A percentile compares a stretch with the other conserved stretches of the same genome.
These are phyloP conservation scores for Curvularia spicifera DNA, from an alignment of 2,329 filamentous ascomycete genomes.

Conservation along the genomic window DNA sequence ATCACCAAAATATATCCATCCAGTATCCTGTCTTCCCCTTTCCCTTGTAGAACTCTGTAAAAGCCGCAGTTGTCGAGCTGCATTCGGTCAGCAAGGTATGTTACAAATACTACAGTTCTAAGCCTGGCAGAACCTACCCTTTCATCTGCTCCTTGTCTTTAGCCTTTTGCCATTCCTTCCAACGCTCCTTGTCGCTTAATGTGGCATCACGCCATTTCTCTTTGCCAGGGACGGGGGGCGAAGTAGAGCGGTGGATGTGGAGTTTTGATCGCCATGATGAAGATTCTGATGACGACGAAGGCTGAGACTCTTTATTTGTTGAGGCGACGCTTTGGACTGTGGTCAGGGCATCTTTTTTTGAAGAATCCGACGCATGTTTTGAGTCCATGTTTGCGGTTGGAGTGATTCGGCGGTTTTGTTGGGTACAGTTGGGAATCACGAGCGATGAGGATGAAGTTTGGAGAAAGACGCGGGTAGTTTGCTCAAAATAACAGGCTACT, in stretches of 20 bases:
- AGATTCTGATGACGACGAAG: background rate
- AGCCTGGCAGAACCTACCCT: conserved; percentile 12
- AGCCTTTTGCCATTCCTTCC: conserved; percentile 38
- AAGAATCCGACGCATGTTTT: background rate
- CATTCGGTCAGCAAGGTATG: background rate
- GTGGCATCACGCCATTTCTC: conserved; percentile 33
- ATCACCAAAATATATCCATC: conserved; percentile 7
- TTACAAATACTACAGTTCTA: background rate
- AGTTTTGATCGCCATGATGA: conserved; percentile 21
- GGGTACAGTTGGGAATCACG: background rate
- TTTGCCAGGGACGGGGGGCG: conserved; percentile 18
- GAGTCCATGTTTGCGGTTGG: background rate
- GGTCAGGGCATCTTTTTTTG: background rate
- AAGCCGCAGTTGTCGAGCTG: conserved; percentile 20
- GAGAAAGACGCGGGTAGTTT: background rate
- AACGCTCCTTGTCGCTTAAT: conserved; percentile 33
- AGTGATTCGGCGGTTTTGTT: background rate
- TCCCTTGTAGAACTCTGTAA: conserved; percentile 24
- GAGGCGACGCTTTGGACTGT: background rate
- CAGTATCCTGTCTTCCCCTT: conserved; percentile 24
- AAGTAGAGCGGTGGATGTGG: conserved; percentile 8
- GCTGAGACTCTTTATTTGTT: background rate
- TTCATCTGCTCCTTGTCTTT: conserved; percentile 29
- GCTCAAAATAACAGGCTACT: background rate
- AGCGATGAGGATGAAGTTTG: background rate